Percentiles rank a stretch among this genome's conserved stretches.
Evolutionary conservation across 2,329 filamentous ascomycete genomes (phyloP).

Genomic region (Aspergillus fumigatus): DNA sequence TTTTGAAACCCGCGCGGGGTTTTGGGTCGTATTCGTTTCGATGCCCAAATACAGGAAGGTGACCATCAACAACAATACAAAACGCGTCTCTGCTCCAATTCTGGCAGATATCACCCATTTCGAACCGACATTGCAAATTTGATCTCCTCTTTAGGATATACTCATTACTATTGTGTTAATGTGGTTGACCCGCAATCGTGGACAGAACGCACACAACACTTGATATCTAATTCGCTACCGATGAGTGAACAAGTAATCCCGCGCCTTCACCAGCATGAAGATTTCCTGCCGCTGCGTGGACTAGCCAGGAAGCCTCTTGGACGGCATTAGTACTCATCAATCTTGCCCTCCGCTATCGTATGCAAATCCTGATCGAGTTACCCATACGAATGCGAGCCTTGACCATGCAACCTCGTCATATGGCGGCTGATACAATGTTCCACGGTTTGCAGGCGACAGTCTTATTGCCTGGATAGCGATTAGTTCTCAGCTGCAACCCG

Average conservation of each 20-base stretch:
- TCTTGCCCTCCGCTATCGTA: neutral
- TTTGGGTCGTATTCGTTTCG: neutral
- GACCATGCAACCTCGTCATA: neutral
- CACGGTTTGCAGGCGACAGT: neutral
- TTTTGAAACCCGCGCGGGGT: no score
- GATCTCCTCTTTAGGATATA: neutral
- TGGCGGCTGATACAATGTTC: neutral
- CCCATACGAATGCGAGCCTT: slow-evolving; percentile 4
- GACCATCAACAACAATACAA: neutral
- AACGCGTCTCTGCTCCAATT: neutral
- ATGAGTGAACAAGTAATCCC: no score
- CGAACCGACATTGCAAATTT: neutral
- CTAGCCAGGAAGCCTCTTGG: no score
- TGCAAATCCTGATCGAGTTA: neutral
- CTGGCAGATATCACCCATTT: neutral
- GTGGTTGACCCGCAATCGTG: no score
- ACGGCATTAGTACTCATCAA: no score
- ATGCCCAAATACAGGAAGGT: neutral
- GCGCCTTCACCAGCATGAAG: no score
- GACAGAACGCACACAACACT: no score
- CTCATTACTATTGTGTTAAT: neutral
- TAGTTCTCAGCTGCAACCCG: neutral
- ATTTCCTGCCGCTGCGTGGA: no score
- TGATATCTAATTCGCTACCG: no score
- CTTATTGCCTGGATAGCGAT: neutral